Percentiles rank a stretch among this genome's conserved stretches.
Conservation (phyloP, 139 green algal species). For the Eudorina sp. region DNA sequence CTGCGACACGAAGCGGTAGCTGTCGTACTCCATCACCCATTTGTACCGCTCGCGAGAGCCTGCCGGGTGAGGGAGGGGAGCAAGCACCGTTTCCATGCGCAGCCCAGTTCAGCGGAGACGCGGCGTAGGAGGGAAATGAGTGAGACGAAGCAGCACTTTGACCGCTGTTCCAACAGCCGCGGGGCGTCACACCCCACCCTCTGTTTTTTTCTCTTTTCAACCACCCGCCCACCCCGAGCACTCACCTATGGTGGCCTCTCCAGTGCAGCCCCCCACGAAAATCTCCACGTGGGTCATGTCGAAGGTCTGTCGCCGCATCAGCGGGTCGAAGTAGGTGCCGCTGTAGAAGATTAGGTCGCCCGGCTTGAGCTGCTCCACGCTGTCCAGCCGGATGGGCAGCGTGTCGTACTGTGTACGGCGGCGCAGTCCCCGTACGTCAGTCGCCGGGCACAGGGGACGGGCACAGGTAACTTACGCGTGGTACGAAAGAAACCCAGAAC, state of each 20-base stretch:
- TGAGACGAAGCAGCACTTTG: too few relatives aligned
- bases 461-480: too few relatives aligned
- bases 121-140: too few relatives aligned
- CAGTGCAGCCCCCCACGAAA: constrained; percentile 57
- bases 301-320: constrained; percentile 33
- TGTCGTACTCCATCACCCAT: constrained; percentile 65
- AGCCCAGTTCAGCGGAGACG: too few relatives aligned
- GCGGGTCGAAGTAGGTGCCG: constrained; percentile 16
- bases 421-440: too few relatives aligned
- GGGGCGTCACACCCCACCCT: too few relatives aligned
- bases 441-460: too few relatives aligned
- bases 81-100: too few relatives aligned
- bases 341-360: constrained; percentile 65
- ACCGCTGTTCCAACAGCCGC: too few relatives aligned
- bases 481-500: too few relatives aligned
- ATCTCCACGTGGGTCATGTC: constrained; percentile 67
- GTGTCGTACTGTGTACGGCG: constrained; percentile 67
- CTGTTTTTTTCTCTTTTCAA: too few relatives aligned
- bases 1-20: constrained; percentile 51
- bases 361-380: constrained; percentile 53
- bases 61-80: constrained; percentile 22
- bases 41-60: constrained; percentile 61
- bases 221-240: too few relatives aligned
- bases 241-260: constrained; percentile 59
- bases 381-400: constrained; percentile 47